Base-by-base conservation (phyloP, 1,284 basidiomycete genomes). In the Sanghuangporus weigelae region DNA sequence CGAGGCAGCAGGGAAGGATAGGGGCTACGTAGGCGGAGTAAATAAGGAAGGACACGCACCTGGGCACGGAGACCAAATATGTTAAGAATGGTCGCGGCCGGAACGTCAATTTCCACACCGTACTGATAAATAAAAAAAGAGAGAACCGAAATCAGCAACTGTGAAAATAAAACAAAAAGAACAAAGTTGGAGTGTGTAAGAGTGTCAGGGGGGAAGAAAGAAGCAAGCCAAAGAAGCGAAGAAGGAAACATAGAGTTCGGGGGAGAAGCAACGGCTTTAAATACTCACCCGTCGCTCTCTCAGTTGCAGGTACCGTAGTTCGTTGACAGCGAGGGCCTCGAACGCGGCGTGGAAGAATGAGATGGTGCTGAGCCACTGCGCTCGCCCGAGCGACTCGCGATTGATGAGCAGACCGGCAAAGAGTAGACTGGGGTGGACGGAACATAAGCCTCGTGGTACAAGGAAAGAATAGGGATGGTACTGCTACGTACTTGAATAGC, bases 331-430 rank as follows among this genome's bases (percentile, higher is more conserved):
- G 35, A 99, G 82, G 0, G 92, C 95, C 77, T 99, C 96, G 72
- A 95, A 98, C 0, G 92, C 96, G n/a, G 96, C 96, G 76, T 98
- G 96, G 88, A 97, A 98, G 83, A 98, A 98, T 2, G 94, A 96
- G 12, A 93, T 73, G 1, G 91, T 94, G 72, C 94, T 91, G 67
- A 98, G 78, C 93, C 94, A 97, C 63, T 86, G 56, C 96, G 79
- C 44, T 79, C 81, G 0, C 80, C 79, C 0, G 86, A 98, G 85
- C 26, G 90, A 88, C 68, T 96, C 92, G 56, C 95, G 87, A 75
- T 98, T 99, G 79, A 99, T 95, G 62, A 98, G 79, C 63, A 98
- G 78, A 4, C 96, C 96, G 5, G 96, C 96, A 76, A 98, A 99
- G 63, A 98, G 81, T 61, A 99, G 79, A 73, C 95, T 98, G 60